A percentile compares a stretch with the other conserved stretches of the same genome.
These are phyloP conservation scores for Clohesyomyces aquaticus DNA, from an alignment of 495 filamentous ascomycete species.

Conservation along the genomic window DNA sequence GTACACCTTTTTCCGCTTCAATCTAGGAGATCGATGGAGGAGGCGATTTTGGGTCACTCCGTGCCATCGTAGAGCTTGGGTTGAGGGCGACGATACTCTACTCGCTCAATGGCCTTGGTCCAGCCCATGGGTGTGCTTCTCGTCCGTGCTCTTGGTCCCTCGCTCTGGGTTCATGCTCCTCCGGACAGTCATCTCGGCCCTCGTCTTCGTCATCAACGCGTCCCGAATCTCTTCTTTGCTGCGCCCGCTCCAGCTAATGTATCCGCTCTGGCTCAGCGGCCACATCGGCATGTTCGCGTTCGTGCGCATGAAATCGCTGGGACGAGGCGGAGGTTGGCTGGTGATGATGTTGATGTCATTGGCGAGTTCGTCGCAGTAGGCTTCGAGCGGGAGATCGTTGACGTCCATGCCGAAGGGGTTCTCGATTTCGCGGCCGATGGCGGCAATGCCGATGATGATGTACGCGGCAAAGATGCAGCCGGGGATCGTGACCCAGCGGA, in stretches of 20 bases:
- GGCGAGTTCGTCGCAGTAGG: constrained; percentile 74
- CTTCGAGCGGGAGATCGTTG: constrained; percentile 82
- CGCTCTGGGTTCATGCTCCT: constrained; percentile 22
- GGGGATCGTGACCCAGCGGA: constrained; percentile 83
- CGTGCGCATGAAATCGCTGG: constrained; percentile 61
- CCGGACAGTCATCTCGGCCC: constrained; percentile 33
- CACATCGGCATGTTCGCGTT: constrained; percentile 69
- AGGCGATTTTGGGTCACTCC: too few species aligned
- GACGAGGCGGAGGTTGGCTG: constrained; percentile 57
- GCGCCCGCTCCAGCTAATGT: constrained; percentile 63
- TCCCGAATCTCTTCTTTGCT: constrained; percentile 63
- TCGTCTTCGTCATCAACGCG: constrained; percentile 50
- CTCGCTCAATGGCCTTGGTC: too few species aligned
- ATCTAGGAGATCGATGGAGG: too few species aligned
- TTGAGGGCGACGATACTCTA: too few species aligned
- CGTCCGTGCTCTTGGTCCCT: background rate
- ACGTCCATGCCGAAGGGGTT: constrained; percentile 92
- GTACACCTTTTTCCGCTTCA: too few species aligned
- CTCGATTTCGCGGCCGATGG: constrained; percentile 73
- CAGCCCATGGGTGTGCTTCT: too few species aligned
- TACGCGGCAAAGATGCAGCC: constrained; percentile 76
- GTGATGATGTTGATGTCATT: constrained; percentile 76
- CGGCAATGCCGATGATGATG: constrained; percentile 83
- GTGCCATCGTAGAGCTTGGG: too few species aligned
- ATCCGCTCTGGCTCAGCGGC: constrained; percentile 65